Evolutionary conservation across 495 filamentous ascomycete genomes (phyloP), one percentile per base, ranked within the genome.

Genomic region (Lophiotrema nucula): DNA sequence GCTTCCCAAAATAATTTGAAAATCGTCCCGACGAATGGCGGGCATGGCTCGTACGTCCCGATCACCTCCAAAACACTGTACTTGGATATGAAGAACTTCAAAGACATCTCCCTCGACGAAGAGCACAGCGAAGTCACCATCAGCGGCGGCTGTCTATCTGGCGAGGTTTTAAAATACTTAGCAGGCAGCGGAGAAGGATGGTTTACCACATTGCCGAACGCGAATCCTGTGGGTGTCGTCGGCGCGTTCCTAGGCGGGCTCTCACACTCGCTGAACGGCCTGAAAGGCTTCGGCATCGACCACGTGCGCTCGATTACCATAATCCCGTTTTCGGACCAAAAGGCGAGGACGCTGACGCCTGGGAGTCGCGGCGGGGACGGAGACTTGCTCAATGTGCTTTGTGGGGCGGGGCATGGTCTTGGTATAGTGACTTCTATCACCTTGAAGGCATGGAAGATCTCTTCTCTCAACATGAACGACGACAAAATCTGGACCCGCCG

Each of bases 401-500:
- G 60, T 10, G 60, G 54, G 3, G 54, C 60, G 11, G 60, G 60
- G 2, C 54, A 53, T 15, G 53, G 55, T 18, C 48, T 64, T 15
- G 48, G 54, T n/a, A 24, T 58, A 24, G 50, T 64, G 4, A 53
- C 43, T 35, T 39, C 25, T 24, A 5, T 64, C 38, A 64, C 60
- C 3, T 43, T 64, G 2, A 27, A 28, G 5, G 54, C 49, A 4
- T 64, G 25, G 13, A 47, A 23, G 4, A 53, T 64, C 37, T 45
- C 45, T 4, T 4, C 21, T 6, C 59, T 56, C 23, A 3, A 15
- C 45, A 15, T 56, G 12, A 53, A 46, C 16, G 26, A 48, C 24
- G 19, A 45, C 59, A 56, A 62, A 22, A 28, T 62, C 16, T 62
- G 59, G 59, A 52, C 38, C 37, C 59, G 59, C 12, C 37, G 46